Evolutionary conservation across 768 basidiomycete species (phyloP), one percentile per base, ranked within the genome.

Genomic region (Candolleomyces efflorescens): DNA sequence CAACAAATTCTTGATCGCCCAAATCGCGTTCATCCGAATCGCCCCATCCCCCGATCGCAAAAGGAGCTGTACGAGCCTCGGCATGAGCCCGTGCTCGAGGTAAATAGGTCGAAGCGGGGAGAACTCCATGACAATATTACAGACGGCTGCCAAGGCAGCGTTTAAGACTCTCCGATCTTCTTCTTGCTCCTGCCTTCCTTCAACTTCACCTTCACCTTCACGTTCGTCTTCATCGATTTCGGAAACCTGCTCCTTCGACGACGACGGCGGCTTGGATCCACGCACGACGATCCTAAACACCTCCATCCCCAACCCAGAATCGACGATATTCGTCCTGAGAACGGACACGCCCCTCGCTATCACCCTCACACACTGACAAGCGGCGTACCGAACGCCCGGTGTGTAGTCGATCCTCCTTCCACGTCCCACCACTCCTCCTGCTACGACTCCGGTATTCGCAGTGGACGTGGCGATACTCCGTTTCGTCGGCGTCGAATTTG

Each of bases 101-200:
- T 90, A 80, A 6, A 78, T 78, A 54, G 77, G 72, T 60, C 86
- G 76, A 61, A 94, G 67, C 6, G 93, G 92, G 11, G 92, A 93
- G 70, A 92, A 94, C 54, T 92, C 90, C 53, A 85, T 87, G 6
- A 95, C 83, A 44, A 95, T 79, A 68, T 97, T 96, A 71, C 92
- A 92, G 3, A 96, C 79, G 4, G 85, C 87, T 0, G 85, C 79
- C 1, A 91, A 71, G 0, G 90, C 88, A 0, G 88, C 90, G 53
- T 78, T 77, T 18, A 84, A 76, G 20, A 94, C 92, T 13, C 89
- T 75, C 47, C 81, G 70, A 66, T 92, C 90, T 59, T 91, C 85
- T 17, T n/a, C n/a, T n/a, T n/a, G n/a, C n/a, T n/a, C n/a, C n/a
- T 81, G 82, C 59, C 74, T 10, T 54, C 49, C 23, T 36, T 4